A percentile compares a stretch with the other conserved stretches of the same genome.
Evolutionary conservation across 768 basidiomycete genomes (phyloP).

Genomic region (Mycena rosella): DNA sequence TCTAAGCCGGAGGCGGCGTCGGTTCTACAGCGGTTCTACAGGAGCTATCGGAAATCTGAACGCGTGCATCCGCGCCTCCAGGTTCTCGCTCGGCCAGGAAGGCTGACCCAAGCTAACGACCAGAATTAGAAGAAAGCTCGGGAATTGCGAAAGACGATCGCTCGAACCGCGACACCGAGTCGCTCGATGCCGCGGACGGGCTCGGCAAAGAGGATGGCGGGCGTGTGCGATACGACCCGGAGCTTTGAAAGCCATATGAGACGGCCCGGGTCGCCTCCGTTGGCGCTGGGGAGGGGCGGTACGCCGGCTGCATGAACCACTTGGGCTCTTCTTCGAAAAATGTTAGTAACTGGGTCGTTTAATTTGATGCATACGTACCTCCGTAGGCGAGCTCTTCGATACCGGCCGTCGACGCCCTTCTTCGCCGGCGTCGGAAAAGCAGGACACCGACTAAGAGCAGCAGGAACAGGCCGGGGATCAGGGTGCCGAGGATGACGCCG

Average conservation of each 20-base stretch:
- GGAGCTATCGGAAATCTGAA: conserved; percentile 12
- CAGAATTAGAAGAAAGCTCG: not conserved
- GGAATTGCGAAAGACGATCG: not conserved
- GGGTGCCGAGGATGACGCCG: conserved; percentile 12
- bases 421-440: conserved; percentile 13
- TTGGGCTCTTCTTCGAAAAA: not conserved
- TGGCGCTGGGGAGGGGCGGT: conserved; percentile 2
- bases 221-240: not conserved
- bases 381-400: not conserved
- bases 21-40: no score
- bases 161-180: not conserved
- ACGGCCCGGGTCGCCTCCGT: not conserved
- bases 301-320: conserved; percentile 22
- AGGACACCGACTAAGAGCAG: conserved; percentile 10
- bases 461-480: conserved; percentile 7
- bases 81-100: not conserved
- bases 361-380: not conserved
- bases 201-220: not conserved
- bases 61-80: not conserved
- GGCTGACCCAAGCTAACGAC: not conserved
- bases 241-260: conserved; percentile 5
- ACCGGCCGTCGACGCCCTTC: not conserved
- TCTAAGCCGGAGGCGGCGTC: no score
- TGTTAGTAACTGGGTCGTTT: no score
- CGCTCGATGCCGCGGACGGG: not conserved